Evolutionary conservation across 306 rosid genomes (phyloP).

Genomic region (Lupinus albus): DNA sequence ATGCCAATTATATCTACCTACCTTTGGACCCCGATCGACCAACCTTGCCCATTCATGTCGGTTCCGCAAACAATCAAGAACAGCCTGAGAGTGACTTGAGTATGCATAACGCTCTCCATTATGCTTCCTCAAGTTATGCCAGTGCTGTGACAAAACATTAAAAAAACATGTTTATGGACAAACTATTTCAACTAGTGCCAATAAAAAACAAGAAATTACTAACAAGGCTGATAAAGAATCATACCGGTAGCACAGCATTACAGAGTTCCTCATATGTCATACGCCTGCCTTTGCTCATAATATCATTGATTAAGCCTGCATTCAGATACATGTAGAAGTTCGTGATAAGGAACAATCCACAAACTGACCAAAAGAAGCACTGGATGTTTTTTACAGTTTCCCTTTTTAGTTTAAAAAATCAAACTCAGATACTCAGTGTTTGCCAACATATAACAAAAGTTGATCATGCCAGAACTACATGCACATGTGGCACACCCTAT

Average conservation of each 20-base stretch:
- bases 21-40: conserved; percentile 99
- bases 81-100: conserved; percentile 94
- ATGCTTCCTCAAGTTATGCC: conserved; percentile 96
- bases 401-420: background rate
- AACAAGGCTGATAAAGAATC: conserved; percentile 37
- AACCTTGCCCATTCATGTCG: conserved; percentile 94
- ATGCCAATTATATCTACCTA: conserved; percentile 42
- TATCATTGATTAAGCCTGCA: conserved; percentile 89
- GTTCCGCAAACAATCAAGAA: conserved; percentile 94
- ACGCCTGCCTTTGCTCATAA: conserved; percentile 92
- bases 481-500: conserved; percentile 15
- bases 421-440: conserved; percentile 3
- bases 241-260: conserved; percentile 90
- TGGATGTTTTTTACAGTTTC: background rate
- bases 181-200: conserved; percentile 3
- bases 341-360: conserved; percentile 37
- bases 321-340: conserved; percentile 33
- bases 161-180: conserved; percentile 18
- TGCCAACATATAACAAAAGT: conserved; percentile 35
- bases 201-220: conserved; percentile 20
- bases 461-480: conserved; percentile 21
- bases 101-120: conserved; percentile 98
- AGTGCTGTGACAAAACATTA: conserved; percentile 66
- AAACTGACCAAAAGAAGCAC: conserved; percentile 29
- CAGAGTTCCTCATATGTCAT: conserved; percentile 94